These are phyloP conservation scores for Phalaenopsis hybrid DNA, from an alignment of 116 monocot genomes.

Conservation along the genomic window DNA sequence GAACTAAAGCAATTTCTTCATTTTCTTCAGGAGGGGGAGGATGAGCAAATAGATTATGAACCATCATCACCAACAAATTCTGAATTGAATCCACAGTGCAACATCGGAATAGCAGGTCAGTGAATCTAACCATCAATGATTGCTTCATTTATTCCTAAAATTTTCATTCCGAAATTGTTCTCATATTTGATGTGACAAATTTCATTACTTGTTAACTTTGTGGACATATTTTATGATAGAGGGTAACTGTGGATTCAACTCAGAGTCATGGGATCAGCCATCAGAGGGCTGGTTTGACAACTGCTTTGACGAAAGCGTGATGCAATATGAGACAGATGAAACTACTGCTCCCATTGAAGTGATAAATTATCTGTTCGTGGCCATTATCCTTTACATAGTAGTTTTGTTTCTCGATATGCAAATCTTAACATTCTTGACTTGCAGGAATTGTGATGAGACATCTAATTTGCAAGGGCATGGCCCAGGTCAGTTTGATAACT, in stretches of 20 bases:
- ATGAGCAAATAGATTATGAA: slow-evolving; percentile 15
- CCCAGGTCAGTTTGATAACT: not conserved
- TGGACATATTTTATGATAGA: not conserved
- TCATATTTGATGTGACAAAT: not conserved
- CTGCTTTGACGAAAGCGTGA: slow-evolving; percentile 13
- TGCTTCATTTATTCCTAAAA: not conserved
- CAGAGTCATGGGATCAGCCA: slow-evolving; percentile 13
- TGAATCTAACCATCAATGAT: not conserved
- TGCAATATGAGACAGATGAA: slow-evolving; percentile 13
- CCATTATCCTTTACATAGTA: not conserved
- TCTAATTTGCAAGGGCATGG: not conserved
- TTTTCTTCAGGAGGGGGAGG: slow-evolving; percentile 23
- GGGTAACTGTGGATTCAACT: slow-evolving; percentile 2
- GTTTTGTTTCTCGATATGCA: not conserved
- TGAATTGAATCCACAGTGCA: slow-evolving; percentile 21
- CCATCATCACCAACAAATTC: slow-evolving; percentile 12
- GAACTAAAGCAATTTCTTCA: not conserved
- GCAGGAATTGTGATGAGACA: not conserved
- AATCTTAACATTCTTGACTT: not conserved
- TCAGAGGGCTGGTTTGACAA: slow-evolving; percentile 10
- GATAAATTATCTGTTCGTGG: not conserved
- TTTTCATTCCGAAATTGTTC: not conserved
- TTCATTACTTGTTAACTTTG: not conserved
- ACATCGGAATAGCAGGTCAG: slow-evolving; percentile 34
- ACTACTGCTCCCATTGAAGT: slow-evolving; percentile 1